These are phyloP conservation scores for Amorphotheca resinae DNA, from an alignment of 495 filamentous ascomycete species.

Conservation along the genomic window DNA sequence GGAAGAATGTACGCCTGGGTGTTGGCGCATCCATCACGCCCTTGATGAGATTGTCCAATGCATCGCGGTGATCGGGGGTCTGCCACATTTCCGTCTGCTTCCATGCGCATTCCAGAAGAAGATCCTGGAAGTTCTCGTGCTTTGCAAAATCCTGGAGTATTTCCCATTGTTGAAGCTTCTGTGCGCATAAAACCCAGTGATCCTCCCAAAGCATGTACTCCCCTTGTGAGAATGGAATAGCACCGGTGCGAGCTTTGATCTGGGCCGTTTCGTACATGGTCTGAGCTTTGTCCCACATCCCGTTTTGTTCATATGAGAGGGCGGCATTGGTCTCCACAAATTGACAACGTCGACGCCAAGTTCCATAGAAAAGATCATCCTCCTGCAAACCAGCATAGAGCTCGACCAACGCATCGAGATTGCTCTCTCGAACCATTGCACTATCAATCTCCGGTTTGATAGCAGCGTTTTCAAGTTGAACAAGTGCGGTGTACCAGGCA, in stretches of 20 bases:
- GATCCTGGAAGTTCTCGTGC: conserved; percentile 95
- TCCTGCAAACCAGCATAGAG: conserved; percentile 82
- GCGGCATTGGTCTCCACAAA: conserved; percentile 96
- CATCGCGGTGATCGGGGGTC: conserved; percentile 69
- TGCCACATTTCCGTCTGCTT: conserved; percentile 88
- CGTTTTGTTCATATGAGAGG: conserved; percentile 94
- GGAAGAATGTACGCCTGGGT: conserved; percentile 86
- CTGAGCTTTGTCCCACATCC: conserved; percentile 98
- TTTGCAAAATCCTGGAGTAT: conserved; percentile 96
- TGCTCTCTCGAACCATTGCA: conserved; percentile 72
- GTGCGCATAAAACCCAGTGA: conserved; percentile 93
- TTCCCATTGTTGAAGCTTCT: conserved; percentile 99
- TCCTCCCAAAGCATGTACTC: conserved; percentile 99
- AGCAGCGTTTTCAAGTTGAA: conserved; percentile 71
- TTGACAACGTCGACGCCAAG: conserved; percentile 88
- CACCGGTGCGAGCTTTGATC: conserved; percentile 88
- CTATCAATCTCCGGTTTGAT: conserved; percentile 78
- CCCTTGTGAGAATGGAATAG: conserved; percentile 84
- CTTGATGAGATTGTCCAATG: conserved; percentile 82
- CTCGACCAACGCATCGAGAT: conserved; percentile 84
- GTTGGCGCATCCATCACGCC: conserved; percentile 95
- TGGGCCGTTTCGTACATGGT: conserved; percentile 91
- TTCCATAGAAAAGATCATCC: conserved; percentile 95
- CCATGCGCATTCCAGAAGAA: conserved; percentile 93
- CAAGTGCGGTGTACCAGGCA: conserved; percentile 85